phyloP scores from a whole-genome alignment of 2,329 filamentous ascomycete species.

The Cladosporium sphaerospermum region DNA sequence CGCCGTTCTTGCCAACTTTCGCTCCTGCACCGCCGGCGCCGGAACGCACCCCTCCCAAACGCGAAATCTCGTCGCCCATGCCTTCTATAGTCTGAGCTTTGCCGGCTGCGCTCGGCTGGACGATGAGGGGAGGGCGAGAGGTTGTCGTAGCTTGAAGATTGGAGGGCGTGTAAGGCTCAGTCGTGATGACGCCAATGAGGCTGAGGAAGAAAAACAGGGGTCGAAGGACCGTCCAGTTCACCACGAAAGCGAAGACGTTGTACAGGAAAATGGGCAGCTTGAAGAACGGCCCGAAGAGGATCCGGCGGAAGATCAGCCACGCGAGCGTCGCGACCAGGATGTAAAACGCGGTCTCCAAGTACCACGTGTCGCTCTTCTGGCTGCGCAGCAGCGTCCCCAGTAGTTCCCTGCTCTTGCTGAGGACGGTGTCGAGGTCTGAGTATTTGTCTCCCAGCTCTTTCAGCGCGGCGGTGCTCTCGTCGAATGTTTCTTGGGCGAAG shows the following conservation, averaged over 20 bases:
- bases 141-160: conserved; percentile 21
- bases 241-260: conserved; percentile 17
- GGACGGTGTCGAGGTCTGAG: conserved; percentile 67
- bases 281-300: conserved; percentile 81
- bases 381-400: conserved; percentile 73
- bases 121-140: conserved; percentile 33
- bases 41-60: conserved; percentile 36
- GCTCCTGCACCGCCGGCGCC: conserved; percentile 46
- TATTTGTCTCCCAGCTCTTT: conserved; percentile 75
- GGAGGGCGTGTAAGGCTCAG: conserved; percentile 13
- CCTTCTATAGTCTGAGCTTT: conserved; percentile 28
- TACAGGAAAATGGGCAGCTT: conserved; percentile 57
- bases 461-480: conserved; percentile 77
- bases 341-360: conserved; percentile 84
- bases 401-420: conserved; percentile 67
- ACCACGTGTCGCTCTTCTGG: conserved; percentile 97
- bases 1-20: conserved; percentile 27
- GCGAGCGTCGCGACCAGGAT: conserved; percentile 62
- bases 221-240: conserved; percentile 24
- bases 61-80: conserved; percentile 19
- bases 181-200: conserved; percentile 42
- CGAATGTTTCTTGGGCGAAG: conserved; percentile 83
- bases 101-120: conserved; percentile 40
- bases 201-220: conserved; percentile 46
- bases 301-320: conserved; percentile 80